Conservation (phyloP, 2,329 filamentous ascomycete species). For the Tolypocladium cylindrosporum region DNA sequence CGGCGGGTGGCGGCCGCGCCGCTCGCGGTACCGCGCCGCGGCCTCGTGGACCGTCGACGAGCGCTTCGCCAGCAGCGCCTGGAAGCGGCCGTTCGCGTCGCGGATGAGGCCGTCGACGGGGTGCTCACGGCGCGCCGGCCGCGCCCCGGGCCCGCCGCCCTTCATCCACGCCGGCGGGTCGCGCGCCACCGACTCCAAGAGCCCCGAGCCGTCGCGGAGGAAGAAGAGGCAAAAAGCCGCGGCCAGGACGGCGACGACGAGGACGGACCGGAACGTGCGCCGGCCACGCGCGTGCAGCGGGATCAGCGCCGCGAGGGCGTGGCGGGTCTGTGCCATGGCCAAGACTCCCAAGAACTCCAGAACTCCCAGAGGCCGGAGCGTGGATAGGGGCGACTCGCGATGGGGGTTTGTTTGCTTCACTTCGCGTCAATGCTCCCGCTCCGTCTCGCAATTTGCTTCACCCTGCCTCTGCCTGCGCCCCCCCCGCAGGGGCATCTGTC, state of each 20-base stretch:
- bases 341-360: too few species aligned
- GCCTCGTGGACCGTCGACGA: constrained; percentile 30
- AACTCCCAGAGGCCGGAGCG: too few species aligned
- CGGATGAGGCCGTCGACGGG: background rate
- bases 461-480: too few species aligned
- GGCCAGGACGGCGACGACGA: background rate
- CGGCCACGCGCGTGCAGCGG: background rate
- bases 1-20: constrained; percentile 50
- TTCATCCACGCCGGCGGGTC: background rate
- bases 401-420: too few species aligned
- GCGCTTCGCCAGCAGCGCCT: background rate
- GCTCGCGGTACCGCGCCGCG: constrained; percentile 43
- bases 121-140: background rate
- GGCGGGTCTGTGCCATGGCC: background rate
- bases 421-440: too few species aligned
- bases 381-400: too few species aligned
- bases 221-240: background rate
- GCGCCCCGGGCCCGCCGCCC: background rate
- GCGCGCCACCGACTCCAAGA: background rate
- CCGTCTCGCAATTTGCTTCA: too few species aligned
- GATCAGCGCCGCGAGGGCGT: background rate
- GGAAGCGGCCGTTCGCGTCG: background rate
- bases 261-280: background rate
- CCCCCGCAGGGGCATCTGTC: too few species aligned
- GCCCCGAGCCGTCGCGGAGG: background rate